These are phyloP conservation scores for Aspergillus hancockii DNA, from an alignment of 495 filamentous ascomycete genomes.

Conservation along the genomic window DNA sequence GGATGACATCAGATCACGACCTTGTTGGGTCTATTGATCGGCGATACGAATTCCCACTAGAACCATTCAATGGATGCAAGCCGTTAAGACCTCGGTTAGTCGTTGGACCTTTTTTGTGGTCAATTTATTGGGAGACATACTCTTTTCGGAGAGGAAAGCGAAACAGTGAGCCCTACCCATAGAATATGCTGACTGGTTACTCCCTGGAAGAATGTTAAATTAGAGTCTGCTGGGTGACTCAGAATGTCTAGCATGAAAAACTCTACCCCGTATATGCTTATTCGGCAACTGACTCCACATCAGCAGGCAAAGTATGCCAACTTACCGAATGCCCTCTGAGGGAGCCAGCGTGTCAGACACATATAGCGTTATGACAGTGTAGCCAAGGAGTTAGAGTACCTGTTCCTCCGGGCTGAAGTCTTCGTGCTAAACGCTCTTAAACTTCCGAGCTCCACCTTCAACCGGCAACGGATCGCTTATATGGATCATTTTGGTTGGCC, in stretches of 20 bases:
- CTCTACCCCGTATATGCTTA: conserved; percentile 2
- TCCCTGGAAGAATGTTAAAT: not conserved
- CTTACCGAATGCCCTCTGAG: not conserved
- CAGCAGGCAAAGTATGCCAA: not conserved
- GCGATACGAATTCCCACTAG: not conserved
- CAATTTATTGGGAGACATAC: not conserved
- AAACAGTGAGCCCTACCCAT: not conserved
- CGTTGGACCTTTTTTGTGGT: not conserved
- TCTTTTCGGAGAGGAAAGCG: not conserved
- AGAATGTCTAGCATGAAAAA: not conserved
- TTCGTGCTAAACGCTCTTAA: not conserved
- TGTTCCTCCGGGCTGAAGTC: not conserved
- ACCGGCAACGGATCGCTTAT: not conserved
- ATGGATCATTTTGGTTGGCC: not conserved
- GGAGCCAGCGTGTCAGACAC: not conserved
- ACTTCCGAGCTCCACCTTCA: not conserved
- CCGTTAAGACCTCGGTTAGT: not conserved
- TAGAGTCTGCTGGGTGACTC: not conserved
- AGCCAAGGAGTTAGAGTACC: not conserved
- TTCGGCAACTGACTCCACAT: not conserved
- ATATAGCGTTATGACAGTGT: not conserved
- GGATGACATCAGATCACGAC: not conserved
- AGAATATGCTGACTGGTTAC: not conserved
- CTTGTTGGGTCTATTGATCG: not conserved
- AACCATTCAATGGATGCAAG: not conserved